Conservation (phyloP, 2,329 filamentous ascomycete species). For the Lachnum nothofagi region DNA sequence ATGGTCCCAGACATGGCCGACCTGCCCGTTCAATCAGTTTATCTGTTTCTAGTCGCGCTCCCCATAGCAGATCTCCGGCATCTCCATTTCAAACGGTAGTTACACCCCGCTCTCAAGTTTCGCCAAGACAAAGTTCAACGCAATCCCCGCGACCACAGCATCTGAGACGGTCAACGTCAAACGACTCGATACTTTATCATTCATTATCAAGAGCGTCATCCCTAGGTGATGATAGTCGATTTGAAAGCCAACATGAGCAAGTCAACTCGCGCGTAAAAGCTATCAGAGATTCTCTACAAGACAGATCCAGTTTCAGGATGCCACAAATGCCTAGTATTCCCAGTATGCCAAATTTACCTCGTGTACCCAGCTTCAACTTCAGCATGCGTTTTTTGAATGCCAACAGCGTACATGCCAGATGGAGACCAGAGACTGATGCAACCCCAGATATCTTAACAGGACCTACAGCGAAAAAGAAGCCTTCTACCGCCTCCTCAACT, state of each 20-base stretch:
- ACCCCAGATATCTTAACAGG: slow-evolving; percentile 27
- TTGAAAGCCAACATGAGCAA: slow-evolving; percentile 74
- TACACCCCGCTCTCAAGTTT: slow-evolving; percentile 9
- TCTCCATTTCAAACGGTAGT: slow-evolving; percentile 13
- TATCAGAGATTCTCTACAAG: slow-evolving; percentile 79
- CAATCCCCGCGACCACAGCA: slow-evolving; percentile 12
- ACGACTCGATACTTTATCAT: slow-evolving; percentile 73
- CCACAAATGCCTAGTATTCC: slow-evolving; percentile 51
- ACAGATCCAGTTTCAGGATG: slow-evolving; percentile 71
- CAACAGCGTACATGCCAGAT: slow-evolving; percentile 20
- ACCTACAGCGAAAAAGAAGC: slow-evolving; percentile 20
- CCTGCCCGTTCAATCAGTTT: slow-evolving; percentile 10
- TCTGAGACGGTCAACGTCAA: slow-evolving; percentile 62
- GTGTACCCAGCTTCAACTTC: slow-evolving; percentile 37
- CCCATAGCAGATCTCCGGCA: slow-evolving; percentile 2
- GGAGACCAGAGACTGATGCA: slow-evolving; percentile 27
- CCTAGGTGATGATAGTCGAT: slow-evolving; percentile 75
- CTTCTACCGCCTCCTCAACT: slow-evolving; percentile 3
- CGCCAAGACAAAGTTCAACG: slow-evolving; percentile 1
- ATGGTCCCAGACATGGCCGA: neutral
- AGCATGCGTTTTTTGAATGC: slow-evolving; percentile 30
- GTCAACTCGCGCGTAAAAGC: slow-evolving; percentile 87
- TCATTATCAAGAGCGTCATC: slow-evolving; percentile 74
- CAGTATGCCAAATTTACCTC: slow-evolving; percentile 40
- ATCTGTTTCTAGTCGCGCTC: slow-evolving; percentile 6